Percentiles rank a stretch among this genome's conserved stretches.
phyloP scores from a whole-genome alignment of 2,329 filamentous ascomycete species.

The Rutstroemia sp. region DNA sequence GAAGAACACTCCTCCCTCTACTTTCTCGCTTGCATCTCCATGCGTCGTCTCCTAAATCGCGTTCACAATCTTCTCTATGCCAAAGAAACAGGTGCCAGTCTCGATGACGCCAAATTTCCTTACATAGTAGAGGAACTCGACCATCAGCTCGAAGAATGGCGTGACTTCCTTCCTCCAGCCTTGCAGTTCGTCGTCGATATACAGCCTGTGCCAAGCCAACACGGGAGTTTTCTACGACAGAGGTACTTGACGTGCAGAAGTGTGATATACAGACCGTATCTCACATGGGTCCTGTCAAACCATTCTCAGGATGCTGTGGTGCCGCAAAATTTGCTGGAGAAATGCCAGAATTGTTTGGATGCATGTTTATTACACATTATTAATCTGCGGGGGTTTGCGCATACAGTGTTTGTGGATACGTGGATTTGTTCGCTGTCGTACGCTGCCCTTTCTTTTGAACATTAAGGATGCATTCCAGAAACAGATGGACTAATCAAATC shows the following conservation, averaged over 20 bases:
- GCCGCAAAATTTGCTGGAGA: conserved; percentile 28
- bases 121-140: conserved; percentile 41
- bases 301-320: conserved; percentile 8
- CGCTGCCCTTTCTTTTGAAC: conserved; percentile 16
- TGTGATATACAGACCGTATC: conserved; percentile 45
- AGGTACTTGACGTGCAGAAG: conserved; percentile 44
- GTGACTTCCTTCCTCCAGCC: conserved; percentile 37
- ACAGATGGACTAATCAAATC: background rate
- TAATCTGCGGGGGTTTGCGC: conserved; percentile 40
- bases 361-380: conserved; percentile 42
- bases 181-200: conserved; percentile 36
- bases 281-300: conserved; percentile 36
- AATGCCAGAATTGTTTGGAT: conserved; percentile 39
- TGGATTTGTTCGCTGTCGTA: conserved; percentile 49
- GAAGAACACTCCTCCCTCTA: conserved; percentile 42
- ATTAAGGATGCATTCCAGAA: background rate
- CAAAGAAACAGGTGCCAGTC: conserved; percentile 36
- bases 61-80: conserved; percentile 43
- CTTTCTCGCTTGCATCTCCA: conserved; percentile 46
- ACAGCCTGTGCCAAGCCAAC: conserved; percentile 31
- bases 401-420: conserved; percentile 45
- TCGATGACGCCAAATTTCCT: conserved; percentile 39
- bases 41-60: conserved; percentile 40
- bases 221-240: conserved; percentile 42
- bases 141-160: conserved; percentile 43